Base-by-base conservation (phyloP, 2,329 filamentous ascomycete species). In the Hymenoscyphus fructigenus region DNA sequence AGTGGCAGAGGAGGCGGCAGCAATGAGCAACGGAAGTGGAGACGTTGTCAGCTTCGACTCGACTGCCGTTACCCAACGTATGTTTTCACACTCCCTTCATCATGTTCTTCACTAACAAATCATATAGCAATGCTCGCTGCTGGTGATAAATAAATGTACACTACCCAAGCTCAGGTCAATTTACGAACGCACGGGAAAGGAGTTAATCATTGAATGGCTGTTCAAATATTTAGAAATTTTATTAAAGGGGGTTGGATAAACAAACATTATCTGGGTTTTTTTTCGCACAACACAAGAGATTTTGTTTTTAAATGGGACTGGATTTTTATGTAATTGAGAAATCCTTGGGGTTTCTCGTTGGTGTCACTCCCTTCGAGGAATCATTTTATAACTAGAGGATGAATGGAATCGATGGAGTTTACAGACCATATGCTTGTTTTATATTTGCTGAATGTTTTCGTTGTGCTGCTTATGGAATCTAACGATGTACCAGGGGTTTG, bases 21-120 rank as follows among this genome's bases (percentile, higher is more conserved):
- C 71, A 47, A 75, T 75, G 73, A 66, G 59, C 23, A 64, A 72
- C 53, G 67, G 67, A 1, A 62, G 44, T 29, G 73, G 73, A 61
- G 64, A 72, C 2, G 66, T 74, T 17, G 65, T 74, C 32, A 34
- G 56, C 15, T 74, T 75, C 60, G 61, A 72, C 57, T 53, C 69
- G 47, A 28, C 70, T 10, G 38, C 32, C 41, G 72, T 74, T 3
- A 67, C 69, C 66, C 62, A 65, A 57, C 65, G 70, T 71, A 70
- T 32, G 63, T 62, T 47, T 23, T 26, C 17, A 29, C 20, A 20
- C 12, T 34, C 7, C 15, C 34, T 38, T 32, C 26, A 29, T 53
- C n/a, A 12, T 28, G 5, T 23, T 17, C 57, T 50, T 26, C n/a
- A 61, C 53, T 65, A 44, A 41, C 36, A 36, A 20, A 14, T 14